phyloP scores from a whole-genome alignment of 352 stramenopile species.

The Phytophthora multivora region DNA sequence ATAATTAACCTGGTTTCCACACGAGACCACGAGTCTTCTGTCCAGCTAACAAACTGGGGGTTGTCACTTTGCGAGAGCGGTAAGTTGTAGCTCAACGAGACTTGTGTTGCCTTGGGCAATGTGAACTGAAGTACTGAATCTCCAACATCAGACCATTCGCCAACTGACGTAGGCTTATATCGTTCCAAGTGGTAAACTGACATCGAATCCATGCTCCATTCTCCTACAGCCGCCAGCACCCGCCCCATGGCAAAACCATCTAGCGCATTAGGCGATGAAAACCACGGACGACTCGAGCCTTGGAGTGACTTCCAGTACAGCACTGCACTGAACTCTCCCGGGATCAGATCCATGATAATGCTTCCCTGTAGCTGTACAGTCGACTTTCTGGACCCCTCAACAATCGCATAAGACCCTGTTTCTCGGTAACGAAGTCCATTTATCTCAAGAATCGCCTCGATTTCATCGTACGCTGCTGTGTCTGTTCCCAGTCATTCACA shows the following conservation, averaged over 20 bases:
- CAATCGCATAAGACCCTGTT: slow-evolving; percentile 65
- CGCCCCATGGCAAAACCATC: slow-evolving; percentile 80
- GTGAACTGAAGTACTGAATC: slow-evolving; percentile 79
- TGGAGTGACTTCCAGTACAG: slow-evolving; percentile 64
- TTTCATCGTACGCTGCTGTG: slow-evolving; percentile 54
- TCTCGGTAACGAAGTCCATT: slow-evolving; percentile 74
- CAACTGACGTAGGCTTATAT: slow-evolving; percentile 30
- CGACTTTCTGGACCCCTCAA: slow-evolving; percentile 60
- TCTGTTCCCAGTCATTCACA: slow-evolving; percentile 39
- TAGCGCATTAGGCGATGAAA: slow-evolving; percentile 54
- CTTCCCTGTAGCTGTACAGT: slow-evolving; percentile 60
- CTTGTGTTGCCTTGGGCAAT: slow-evolving; percentile 54
- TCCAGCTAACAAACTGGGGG: slow-evolving; percentile 63
- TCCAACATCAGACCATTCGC: slow-evolving; percentile 77
- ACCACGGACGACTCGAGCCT: slow-evolving; percentile 63
- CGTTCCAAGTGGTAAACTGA: slow-evolving; percentile 66
- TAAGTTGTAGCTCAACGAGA: slow-evolving; percentile 77
- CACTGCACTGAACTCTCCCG: slow-evolving; percentile 64
- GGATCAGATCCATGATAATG: slow-evolving; percentile 64
- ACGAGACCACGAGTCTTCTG: slow-evolving; percentile 46
- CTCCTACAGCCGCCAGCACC: slow-evolving; percentile 56
- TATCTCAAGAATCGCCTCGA: slow-evolving; percentile 66
- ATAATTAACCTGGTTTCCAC: slow-evolving; percentile 69
- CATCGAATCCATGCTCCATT: slow-evolving; percentile 47
- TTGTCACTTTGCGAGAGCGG: slow-evolving; percentile 77